Percentiles rank a stretch among this genome's conserved stretches.
Conservation (phyloP, 176 grass and related monocot species). For the Urochloa ruziziensis region DNA sequence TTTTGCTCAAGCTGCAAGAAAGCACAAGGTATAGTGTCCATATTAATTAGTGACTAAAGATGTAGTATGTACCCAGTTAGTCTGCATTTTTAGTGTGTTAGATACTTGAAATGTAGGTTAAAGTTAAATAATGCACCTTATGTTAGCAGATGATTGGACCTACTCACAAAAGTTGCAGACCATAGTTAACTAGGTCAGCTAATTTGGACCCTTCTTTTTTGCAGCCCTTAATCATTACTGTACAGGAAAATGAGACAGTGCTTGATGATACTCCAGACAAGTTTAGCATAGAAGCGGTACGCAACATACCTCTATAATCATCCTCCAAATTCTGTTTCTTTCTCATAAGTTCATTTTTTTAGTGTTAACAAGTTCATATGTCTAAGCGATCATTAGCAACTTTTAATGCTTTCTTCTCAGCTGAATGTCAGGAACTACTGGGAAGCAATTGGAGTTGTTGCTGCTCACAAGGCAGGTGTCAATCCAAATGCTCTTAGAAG, state of each 20-base stretch:
- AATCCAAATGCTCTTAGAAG: constrained; percentile 73
- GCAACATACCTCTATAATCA: constrained; percentile 3
- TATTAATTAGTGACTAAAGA: background rate
- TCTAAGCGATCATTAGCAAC: background rate
- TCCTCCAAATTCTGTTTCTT: constrained; percentile 19
- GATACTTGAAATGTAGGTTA: background rate
- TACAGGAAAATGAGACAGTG: constrained; percentile 93
- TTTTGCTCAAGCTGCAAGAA: constrained; percentile 59
- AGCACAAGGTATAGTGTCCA: constrained; percentile 52
- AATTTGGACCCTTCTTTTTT: constrained; percentile 4
- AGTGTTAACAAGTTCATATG: too few species aligned
- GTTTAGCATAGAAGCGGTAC: constrained; percentile 60
- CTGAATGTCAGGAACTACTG: constrained; percentile 82
- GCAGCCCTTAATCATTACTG: constrained; percentile 88
- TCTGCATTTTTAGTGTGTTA: background rate
- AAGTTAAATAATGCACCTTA: background rate
- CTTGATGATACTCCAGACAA: constrained; percentile 89
- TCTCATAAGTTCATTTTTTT: background rate
- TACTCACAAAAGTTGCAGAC: background rate
- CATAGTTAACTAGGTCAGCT: background rate
- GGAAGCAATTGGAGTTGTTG: constrained; percentile 91
- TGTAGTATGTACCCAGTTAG: background rate
- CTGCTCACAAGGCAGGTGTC: constrained; percentile 86
- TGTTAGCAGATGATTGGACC: background rate
- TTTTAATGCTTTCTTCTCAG: constrained; percentile 39